phyloP scores from a whole-genome alignment of 768 basidiomycete species.

The Mycena galopus region DNA sequence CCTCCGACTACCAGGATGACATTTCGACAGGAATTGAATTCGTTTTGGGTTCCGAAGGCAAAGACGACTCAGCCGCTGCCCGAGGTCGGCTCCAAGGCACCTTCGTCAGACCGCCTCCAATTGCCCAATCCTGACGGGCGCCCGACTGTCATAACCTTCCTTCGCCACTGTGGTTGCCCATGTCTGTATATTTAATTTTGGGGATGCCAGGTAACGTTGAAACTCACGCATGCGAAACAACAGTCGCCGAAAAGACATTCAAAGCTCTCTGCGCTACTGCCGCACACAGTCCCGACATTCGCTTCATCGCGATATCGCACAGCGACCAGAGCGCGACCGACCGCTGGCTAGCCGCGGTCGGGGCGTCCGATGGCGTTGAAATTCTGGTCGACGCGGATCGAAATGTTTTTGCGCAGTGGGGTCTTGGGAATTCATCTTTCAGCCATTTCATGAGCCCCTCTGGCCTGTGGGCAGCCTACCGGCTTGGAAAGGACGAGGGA shows the following conservation, averaged over 20 bases:
- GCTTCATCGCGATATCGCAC: constrained; percentile 30
- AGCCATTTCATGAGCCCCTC: constrained; percentile 15
- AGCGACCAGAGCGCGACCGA: constrained; percentile 14
- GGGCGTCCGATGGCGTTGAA: not conserved
- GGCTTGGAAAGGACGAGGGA: constrained; percentile 26
- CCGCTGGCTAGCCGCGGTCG: constrained; percentile 20
- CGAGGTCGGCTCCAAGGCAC: constrained; percentile 9
- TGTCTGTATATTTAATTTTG: constrained; percentile 12
- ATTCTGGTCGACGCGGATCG: constrained; percentile 21
- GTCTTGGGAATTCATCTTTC: constrained; percentile 20
- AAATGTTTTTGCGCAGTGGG: constrained; percentile 19
- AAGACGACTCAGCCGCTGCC: constrained; percentile 1
- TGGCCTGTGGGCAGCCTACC: constrained; percentile 17
- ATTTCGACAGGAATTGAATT: constrained; percentile 25
- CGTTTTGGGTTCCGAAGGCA: constrained; percentile 7
- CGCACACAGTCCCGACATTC: not conserved
- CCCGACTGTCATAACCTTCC: constrained; percentile 19
- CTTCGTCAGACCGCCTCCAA: not conserved
- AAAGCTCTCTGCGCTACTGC: constrained; percentile 8
- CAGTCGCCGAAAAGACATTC: constrained; percentile 29
- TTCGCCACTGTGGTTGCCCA: constrained; percentile 28
- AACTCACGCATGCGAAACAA: not conserved
- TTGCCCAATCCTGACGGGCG: constrained; percentile 14
- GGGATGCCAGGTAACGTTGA: not conserved
- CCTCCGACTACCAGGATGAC: constrained; percentile 8